A percentile compares a stretch with the other conserved stretches of the same genome.
Conservation (phyloP, 75 land plant genomes). For the Cunninghamia lanceolata region DNA sequence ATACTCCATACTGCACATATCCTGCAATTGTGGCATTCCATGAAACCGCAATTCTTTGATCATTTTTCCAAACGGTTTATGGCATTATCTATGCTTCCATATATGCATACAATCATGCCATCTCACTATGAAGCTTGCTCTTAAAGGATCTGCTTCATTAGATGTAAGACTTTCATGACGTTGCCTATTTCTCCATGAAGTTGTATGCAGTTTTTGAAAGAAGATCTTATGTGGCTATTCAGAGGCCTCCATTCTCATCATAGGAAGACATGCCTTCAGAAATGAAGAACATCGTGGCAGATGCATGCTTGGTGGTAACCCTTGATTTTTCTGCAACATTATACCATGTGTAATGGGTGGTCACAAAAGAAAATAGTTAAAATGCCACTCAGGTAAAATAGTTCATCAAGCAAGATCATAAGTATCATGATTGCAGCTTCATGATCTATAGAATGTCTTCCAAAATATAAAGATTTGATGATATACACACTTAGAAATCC, state of each 20-base stretch:
- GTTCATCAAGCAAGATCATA: conserved; percentile 72
- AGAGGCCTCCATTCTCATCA: conserved; percentile 88
- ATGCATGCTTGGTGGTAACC: conserved; percentile 70
- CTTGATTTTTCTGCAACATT: conserved; percentile 76
- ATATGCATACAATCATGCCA: too few relatives aligned
- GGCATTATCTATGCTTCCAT: too few relatives aligned
- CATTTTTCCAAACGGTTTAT: too few relatives aligned
- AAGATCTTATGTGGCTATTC: too few relatives aligned
- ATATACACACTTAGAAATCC: conserved; percentile 80
- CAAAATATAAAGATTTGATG: conserved; percentile 73
- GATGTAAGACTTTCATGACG: too few relatives aligned
- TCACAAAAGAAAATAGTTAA: conserved; percentile 92
- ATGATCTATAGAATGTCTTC: conserved; percentile 84
- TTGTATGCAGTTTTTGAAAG: too few relatives aligned
- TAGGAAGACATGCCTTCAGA: conserved; percentile 69
- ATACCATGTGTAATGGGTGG: conserved; percentile 94
- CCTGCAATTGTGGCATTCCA: too few relatives aligned
- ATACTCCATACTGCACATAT: too few relatives aligned
- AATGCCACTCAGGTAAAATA: conserved; percentile 71
- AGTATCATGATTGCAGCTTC: conserved; percentile 79
- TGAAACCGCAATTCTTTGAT: too few relatives aligned
- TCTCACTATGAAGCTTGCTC: too few relatives aligned
- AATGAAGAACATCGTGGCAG: conserved; percentile 70
- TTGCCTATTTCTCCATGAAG: too few relatives aligned
- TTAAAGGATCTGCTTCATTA: too few relatives aligned